Evolutionary conservation across 306 rosid genomes (phyloP).

Genomic region (Cucumis cinereus): DNA sequence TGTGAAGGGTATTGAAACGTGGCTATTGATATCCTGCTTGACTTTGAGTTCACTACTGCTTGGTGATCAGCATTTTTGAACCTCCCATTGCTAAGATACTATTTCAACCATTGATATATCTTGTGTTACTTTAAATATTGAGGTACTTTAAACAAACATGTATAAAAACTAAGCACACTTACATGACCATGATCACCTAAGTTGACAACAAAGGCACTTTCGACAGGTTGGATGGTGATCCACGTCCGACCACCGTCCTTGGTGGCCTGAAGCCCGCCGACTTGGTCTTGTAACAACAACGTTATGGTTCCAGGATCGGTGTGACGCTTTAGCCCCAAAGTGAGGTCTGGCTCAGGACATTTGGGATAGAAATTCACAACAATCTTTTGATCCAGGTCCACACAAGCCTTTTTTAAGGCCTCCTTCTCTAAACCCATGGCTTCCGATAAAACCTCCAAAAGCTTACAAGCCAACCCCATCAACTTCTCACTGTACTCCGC

Average conservation of each 20-base stretch:
- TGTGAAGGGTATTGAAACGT: conserved; percentile 66
- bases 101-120: neutral
- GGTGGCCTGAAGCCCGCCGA: conserved; percentile 89
- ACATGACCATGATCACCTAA: conserved; percentile 92
- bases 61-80: conserved; percentile 90
- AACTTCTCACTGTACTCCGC: conserved; percentile 59
- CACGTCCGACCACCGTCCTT: conserved; percentile 58
- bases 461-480: conserved; percentile 59
- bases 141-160: too few species aligned
- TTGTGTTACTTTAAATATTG: too few species aligned
- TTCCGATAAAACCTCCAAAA: conserved; percentile 61
- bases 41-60: conserved; percentile 83
- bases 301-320: conserved; percentile 94
- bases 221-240: conserved; percentile 80
- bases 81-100: conserved; percentile 84
- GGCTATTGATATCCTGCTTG: conserved; percentile 70
- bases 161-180: conserved; percentile 5
- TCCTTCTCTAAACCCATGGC: conserved; percentile 86
- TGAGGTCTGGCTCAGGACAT: conserved; percentile 82
- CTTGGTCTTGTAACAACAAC: conserved; percentile 73
- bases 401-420: conserved; percentile 59
- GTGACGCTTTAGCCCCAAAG: conserved; percentile 82
- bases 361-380: conserved; percentile 78
- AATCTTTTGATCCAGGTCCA: conserved; percentile 83
- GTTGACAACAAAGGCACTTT: conserved; percentile 83